These are phyloP conservation scores for Nothophaeocryptopus gaeumannii DNA, from an alignment of 2,329 filamentous ascomycete genomes.

Conservation along the genomic window DNA sequence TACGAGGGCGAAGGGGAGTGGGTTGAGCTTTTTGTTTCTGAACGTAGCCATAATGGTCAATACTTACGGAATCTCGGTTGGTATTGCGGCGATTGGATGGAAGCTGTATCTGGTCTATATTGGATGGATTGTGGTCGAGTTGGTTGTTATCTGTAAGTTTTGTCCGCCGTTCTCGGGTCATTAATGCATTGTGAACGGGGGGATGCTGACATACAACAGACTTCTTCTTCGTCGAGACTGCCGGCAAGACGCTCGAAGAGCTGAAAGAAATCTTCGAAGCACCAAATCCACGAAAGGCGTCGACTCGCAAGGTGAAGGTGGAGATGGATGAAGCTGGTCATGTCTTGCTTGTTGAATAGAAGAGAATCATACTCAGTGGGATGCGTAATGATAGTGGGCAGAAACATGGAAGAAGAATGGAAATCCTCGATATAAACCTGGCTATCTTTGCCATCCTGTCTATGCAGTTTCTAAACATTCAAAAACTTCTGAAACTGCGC, in stretches of 20 bases:
- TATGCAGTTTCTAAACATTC: slow-evolving; percentile 2
- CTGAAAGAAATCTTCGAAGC: slow-evolving; percentile 26
- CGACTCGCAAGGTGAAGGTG: slow-evolving; percentile 30
- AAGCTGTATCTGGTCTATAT: slow-evolving; percentile 29
- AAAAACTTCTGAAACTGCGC: slow-evolving; percentile 7
- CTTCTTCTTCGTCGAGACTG: slow-evolving; percentile 41
- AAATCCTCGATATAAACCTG: no score
- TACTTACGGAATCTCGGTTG: slow-evolving; percentile 31
- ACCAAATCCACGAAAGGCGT: slow-evolving; percentile 30
- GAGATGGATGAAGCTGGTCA: slow-evolving; percentile 27
- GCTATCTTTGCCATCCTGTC: no score
- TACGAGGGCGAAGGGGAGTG: slow-evolving; percentile 37
- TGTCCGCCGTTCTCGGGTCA: background rate
- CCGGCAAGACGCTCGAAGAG: slow-evolving; percentile 32
- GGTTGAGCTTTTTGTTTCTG: slow-evolving; percentile 40
- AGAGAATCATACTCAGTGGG: background rate
- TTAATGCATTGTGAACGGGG: background rate
- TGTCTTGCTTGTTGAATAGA: slow-evolving; percentile 22
- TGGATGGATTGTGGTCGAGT: slow-evolving; percentile 33
- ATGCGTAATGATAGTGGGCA: no score
- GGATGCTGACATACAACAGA: background rate
- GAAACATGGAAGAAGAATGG: no score
- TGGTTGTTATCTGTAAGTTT: slow-evolving; percentile 27
- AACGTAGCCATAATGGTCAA: slow-evolving; percentile 46
- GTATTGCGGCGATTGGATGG: slow-evolving; percentile 28